These are phyloP conservation scores for Kodamaea kaohsiungensis DNA, from an alignment of 805 yeast genomes.

Conservation along the genomic window DNA sequence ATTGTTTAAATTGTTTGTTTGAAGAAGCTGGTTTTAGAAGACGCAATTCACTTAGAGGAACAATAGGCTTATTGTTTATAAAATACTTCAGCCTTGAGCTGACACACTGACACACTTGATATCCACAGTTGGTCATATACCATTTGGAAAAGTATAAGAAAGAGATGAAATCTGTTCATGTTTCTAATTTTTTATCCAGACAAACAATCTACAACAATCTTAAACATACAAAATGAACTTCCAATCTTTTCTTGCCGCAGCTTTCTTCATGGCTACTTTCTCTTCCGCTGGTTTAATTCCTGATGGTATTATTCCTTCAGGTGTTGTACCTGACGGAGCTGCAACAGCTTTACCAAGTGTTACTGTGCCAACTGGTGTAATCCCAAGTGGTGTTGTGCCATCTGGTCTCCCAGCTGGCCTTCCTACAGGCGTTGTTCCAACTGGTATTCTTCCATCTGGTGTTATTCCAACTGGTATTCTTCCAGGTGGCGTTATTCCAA, in stretches of 20 bases:
- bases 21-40: not conserved
- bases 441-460: not conserved
- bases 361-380: not conserved
- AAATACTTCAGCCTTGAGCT: not conserved
- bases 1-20: not conserved
- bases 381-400: not conserved
- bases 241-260: not conserved
- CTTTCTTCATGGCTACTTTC: not conserved
- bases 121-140: not conserved
- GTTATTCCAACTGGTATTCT: not conserved
- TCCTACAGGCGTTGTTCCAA: not conserved
- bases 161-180: not conserved
- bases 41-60: not conserved
- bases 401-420: not conserved
- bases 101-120: not conserved
- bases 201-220: not conserved
- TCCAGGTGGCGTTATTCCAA: not conserved
- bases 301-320: not conserved
- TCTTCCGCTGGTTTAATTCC: not conserved
- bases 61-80: not conserved
- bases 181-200: not conserved
- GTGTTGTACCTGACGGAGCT: not conserved
- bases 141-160: not conserved
- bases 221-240: conserved; percentile 1
- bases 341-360: not conserved